phyloP scores from a whole-genome alignment of 2,329 filamentous ascomycete species.

The Hymenoscyphus albidus region DNA sequence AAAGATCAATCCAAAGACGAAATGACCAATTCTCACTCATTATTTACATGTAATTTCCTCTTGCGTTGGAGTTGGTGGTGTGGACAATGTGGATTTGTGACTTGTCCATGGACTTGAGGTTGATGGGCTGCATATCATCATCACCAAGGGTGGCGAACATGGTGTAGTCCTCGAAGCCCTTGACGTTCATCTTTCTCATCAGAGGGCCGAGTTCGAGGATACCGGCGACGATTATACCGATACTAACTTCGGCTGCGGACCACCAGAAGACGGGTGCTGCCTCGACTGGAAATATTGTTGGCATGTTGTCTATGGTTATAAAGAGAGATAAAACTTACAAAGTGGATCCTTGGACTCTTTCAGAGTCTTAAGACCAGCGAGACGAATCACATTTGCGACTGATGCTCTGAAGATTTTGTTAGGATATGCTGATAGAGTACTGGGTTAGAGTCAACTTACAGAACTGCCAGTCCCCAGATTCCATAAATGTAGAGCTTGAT shows the following conservation, averaged over 20 bases:
- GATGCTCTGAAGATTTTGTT: slow-evolving; percentile 19
- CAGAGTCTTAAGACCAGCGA: slow-evolving; percentile 21
- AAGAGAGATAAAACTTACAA: slow-evolving; percentile 7
- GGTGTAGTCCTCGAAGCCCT: slow-evolving; percentile 20
- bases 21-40: not conserved
- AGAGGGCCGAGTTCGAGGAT: slow-evolving; percentile 23
- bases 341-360: slow-evolving; percentile 20
- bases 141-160: not conserved
- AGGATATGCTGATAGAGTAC: slow-evolving; percentile 5
- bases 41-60: not conserved
- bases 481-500: slow-evolving; percentile 24
- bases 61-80: not conserved
- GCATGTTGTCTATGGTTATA: not conserved
- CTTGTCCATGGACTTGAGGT: not conserved
- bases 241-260: slow-evolving; percentile 25
- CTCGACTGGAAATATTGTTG: slow-evolving; percentile 10
- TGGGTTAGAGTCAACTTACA: slow-evolving; percentile 13
- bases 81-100: not conserved
- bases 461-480: slow-evolving; percentile 20
- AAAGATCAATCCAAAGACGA: no score
- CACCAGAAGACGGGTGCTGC: slow-evolving; percentile 26
- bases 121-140: not conserved
- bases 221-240: slow-evolving; percentile 24
- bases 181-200: slow-evolving; percentile 17
- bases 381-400: slow-evolving; percentile 26